Base-by-base conservation (phyloP, 1,139 yeast genomes). In the Saccharomyces uvarum region DNA sequence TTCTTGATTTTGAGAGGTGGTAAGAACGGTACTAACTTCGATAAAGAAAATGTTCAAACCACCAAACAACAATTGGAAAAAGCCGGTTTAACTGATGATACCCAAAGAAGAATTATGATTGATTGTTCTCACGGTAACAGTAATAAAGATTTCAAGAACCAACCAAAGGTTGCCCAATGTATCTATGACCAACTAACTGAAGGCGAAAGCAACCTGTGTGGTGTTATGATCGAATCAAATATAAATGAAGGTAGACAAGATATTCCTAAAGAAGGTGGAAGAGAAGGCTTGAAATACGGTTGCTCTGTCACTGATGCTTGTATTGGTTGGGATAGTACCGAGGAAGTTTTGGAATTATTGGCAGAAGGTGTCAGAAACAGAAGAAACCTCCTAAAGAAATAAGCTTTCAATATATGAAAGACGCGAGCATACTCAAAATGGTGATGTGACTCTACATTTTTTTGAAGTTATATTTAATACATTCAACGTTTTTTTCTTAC, bases 121-220 rank as follows among this genome's bases (percentile, higher is more conserved):
- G 99, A 93, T 74, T 93, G 98, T 71, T 90, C 97, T 47, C 99
- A 93, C 70, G 99, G 97, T 60, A 93, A 93, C 77, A 88, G 97
- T 51, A 82, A 78, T 68, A 93, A 93, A 72, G 84, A 93, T 73
- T 91, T 83, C 79, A 81, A 79, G 67, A 93, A 93, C 74, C 99
- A 93, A 76, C 97, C 98, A 50, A 81, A 80, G 71, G 99, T 91
- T n/a, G 90, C 96, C 21, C 79, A 81, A 21, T 81, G 76, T 53
- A 81, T 93, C 56, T 90, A 91, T 57, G 82, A 82, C 55, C 99
- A 93, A 73, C 72, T 93, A 50, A 72, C 79, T 16, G 77, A 74
- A n/a, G 99, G 99, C 60, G 87, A 86, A 65, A 78, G 77, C 48
- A 74, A 78, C 56, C 85, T 93, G 59, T 86, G 96, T 72, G 99